Base-by-base conservation (phyloP, 1,284 basidiomycete species). In the Malassezia sympodialis region DNA sequence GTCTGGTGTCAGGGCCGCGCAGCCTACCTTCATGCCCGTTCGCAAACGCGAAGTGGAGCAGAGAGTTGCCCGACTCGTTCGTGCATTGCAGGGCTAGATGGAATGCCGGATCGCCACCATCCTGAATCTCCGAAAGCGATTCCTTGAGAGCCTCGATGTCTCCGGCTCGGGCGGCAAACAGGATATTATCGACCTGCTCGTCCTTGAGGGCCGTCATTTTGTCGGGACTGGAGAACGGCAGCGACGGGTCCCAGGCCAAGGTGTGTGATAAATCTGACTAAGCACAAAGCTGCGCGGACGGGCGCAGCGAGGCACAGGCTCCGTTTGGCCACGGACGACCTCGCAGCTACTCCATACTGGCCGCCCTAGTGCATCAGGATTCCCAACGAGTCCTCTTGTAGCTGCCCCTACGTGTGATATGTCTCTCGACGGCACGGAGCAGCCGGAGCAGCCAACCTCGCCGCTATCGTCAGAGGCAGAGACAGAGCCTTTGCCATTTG, bases 131-230 rank as follows among this genome's bases (percentile, higher is more conserved):
- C 1, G 59, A 35, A 21, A 70, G 40, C 1, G 53, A 49, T 24
- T 58, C 47, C 27, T 60, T 39, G 8, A 70, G 56, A 8, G 67
- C 67, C 17, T 66, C 63, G 14, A 61, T 31, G 47, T 74, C 70
- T 14, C 71, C 71, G 19, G 63, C 62, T 7, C 72, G 64, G 8
- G 69, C 71, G 45, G 58, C 60, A 51, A 65, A 71, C 21, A 74
- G 68, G 23, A 74, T 58, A 19, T 73, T 69, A 56, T 73, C 71
- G 37, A 66, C 58, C 42, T 70, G 60, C 31, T 69, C 69, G 35
- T 57, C 61, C 45, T 37, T 56, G 34, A 59, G 49, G 3, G 7
- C 41, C 49, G 50, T 43, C 14, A 23, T 54, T 17, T 39, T 19
- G 37, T 6, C 19, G 37, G 32, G 32, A 34, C 32, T 30, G 14